These are phyloP conservation scores for Entomortierella beljakovae DNA, from an alignment of 192 early-diverging fungal genomes.

Conservation along the genomic window DNA sequence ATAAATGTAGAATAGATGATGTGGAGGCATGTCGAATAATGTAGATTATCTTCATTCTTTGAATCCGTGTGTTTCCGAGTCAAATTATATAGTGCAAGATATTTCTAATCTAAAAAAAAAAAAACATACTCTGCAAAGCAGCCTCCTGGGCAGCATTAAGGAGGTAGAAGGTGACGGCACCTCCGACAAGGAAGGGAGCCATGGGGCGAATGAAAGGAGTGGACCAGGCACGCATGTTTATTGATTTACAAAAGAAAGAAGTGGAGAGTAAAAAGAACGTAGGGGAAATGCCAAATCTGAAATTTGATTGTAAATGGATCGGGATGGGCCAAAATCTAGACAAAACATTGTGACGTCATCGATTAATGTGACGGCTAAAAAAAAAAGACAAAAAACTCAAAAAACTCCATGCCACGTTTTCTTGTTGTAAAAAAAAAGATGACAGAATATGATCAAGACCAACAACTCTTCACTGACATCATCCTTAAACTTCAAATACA, in stretches of 20 bases:
- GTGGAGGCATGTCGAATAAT: no score
- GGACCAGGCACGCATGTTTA: conserved; percentile 68
- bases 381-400: no score
- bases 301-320: neutral
- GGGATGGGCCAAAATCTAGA: no score
- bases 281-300: neutral
- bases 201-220: conserved; percentile 65
- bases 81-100: no score
- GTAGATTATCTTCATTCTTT: no score
- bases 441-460: conserved; percentile 21
- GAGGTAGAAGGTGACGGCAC: conserved; percentile 62
- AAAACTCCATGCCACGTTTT: no score
- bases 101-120: no score
- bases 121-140: conserved; percentile 59
- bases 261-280: conserved; percentile 26
- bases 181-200: conserved; percentile 66
- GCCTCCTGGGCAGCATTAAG: conserved; percentile 58
- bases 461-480: conserved; percentile 33
- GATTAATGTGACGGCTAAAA: no score
- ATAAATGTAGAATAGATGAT: no score
- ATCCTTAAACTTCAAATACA: conserved; percentile 45
- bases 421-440: no score
- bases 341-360: no score
- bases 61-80: neutral
- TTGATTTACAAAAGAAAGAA: conserved; percentile 7